Conservation (phyloP, 2,329 filamentous ascomycete species). For the Hypoxylon sp. region DNA sequence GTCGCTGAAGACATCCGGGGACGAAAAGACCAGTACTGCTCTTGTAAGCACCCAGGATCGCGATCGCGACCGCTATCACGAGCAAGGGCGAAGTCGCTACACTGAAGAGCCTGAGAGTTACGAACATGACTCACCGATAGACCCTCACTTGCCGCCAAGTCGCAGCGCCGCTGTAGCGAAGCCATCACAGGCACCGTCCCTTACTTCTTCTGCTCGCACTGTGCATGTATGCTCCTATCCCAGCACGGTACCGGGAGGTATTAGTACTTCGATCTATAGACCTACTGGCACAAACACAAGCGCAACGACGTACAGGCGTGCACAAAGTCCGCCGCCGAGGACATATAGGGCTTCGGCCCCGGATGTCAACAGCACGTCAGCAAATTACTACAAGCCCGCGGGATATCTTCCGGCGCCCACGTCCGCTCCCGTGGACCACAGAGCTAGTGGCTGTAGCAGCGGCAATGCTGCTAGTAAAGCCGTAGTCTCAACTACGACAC, state of each 20-base stretch:
- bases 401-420: conserved; percentile 11
- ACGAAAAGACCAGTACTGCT: not conserved
- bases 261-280: conserved; percentile 12
- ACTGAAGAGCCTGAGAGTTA: conserved; percentile 5
- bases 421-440: not conserved
- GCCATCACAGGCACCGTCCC: not conserved
- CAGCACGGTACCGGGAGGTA: conserved; percentile 4
- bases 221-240: not conserved
- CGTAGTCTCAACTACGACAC: not conserved
- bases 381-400: conserved; percentile 10
- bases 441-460: too few species aligned
- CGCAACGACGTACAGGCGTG: conserved; percentile 13
- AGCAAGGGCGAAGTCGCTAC: conserved; percentile 8
- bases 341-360: conserved; percentile 38
- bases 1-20: not conserved
- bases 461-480: not conserved
- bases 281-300: not conserved
- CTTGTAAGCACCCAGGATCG: not conserved
- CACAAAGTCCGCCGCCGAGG: conserved; percentile 25
- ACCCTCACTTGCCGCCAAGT: not conserved
- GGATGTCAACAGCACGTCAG: conserved; percentile 16
- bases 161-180: not conserved
- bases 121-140: not conserved
- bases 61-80: conserved; percentile 3
- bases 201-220: not conserved